Evolutionary conservation across 106 monocot species (phyloP), one percentile per base, ranked within the genome.

Genomic region (Platanthera guangdongensis): DNA sequence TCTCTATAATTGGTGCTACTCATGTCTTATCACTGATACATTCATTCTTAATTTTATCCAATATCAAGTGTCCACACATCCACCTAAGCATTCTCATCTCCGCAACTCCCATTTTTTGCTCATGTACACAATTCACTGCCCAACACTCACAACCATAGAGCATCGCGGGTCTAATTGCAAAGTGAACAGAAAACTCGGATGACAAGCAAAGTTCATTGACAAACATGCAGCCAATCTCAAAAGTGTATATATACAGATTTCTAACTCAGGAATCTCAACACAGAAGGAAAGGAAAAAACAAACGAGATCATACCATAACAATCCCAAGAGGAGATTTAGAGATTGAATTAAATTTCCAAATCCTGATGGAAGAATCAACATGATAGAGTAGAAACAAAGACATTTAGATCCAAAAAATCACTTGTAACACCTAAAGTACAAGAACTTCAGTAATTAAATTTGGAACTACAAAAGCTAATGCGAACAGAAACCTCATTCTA

Each of bases 401-500:
- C 64, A 64, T 9, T 64, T 59, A 64, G 28, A 64, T 25, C 30
- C 45, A 69, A 47, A 32, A 69, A 69, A 25, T 30, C 11, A 47
- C 13, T 47, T 46, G 14, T 14, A 69, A 12, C 47, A 70, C 70
- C 67, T 7, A 5, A 10, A 70, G n/a, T 15, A 70, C 70, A 48
- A 48, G 70, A 70, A 70, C 13, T 70, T 12, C 5, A 51, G 5
- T 11, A 50, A 72, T 72, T 51, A 72, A 48, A 72, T 8, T 72
- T 22, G 14, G 5, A 72, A 72, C 7, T 72, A 7, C 47, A 72
- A 72, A 51, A 50, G 32, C 12, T 28, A 67, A 15, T 15, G 49
- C 9, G 10, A 10, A 51, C 72, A 72, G 46, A 70, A 72, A 51
- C 16, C 72, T 72, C 65, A 72, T 72, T 72, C 72, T 51, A 72